Conservation (phyloP, 208 protist species). For the Leishmania major region DNA sequence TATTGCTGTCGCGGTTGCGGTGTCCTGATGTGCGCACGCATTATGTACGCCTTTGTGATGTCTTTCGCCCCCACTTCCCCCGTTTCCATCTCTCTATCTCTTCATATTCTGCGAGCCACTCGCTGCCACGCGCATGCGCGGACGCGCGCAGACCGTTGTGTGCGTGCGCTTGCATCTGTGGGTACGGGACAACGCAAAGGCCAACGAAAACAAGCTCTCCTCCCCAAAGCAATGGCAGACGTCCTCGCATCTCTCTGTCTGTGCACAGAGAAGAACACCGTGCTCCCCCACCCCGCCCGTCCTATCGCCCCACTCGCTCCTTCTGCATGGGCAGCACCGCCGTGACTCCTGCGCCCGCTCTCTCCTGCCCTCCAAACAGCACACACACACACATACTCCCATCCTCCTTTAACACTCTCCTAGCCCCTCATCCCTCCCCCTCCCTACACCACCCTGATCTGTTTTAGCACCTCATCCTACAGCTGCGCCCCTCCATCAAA, state of each 20-base stretch:
- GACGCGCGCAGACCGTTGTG: not conserved
- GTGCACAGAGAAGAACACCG: not conserved
- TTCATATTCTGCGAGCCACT: not conserved
- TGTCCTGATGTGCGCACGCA: not conserved
- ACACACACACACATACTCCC: no score
- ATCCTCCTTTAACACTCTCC: not conserved
- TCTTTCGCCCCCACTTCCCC: not conserved
- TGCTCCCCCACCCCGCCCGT: not conserved
- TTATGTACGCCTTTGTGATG: not conserved
- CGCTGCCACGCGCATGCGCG: not conserved
- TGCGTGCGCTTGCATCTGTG: not conserved
- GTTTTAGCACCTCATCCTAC: not conserved
- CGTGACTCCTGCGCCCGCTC: not conserved
- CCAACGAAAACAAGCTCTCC: not conserved
- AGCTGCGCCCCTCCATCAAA: not conserved
- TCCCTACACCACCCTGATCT: not conserved
- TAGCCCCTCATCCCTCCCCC: not conserved
- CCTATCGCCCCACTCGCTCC: not conserved
- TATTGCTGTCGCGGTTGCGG: not conserved
- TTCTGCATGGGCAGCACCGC: not conserved
- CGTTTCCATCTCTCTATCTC: not conserved
- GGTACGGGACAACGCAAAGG: not conserved
- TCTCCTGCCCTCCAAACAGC: not conserved
- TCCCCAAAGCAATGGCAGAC: not conserved
- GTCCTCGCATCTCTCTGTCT: not conserved